Conservation (phyloP, 1,284 basidiomycete species). For the Sanghuangporus baumii region DNA sequence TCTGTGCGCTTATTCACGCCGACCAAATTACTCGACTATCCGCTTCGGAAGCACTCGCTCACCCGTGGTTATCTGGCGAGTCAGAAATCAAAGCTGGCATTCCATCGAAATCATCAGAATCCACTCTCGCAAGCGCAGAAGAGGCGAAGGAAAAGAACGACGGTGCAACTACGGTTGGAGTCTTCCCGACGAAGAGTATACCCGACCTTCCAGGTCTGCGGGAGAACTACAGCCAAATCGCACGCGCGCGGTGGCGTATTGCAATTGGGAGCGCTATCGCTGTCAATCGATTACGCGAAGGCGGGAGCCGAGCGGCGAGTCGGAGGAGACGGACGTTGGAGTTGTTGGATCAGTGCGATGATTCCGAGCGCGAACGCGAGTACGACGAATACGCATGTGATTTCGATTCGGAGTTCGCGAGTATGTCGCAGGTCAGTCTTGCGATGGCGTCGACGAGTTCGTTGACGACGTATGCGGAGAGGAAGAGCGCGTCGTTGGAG, state of each 20-base stretch:
- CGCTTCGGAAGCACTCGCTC: constrained; percentile 6
- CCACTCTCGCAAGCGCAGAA: neutral
- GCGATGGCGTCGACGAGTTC: neutral
- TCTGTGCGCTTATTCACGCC: constrained; percentile 1
- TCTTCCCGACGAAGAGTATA: neutral
- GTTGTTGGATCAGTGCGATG: neutral
- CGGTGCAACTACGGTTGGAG: no score
- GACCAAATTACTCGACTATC: constrained; percentile 2
- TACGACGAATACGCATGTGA: neutral
- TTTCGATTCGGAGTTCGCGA: neutral
- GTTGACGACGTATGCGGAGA: neutral
- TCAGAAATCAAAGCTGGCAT: neutral
- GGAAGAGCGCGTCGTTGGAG: neutral
- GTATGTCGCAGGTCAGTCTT: neutral
- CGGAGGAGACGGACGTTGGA: neutral
- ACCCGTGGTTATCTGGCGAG: constrained; percentile 4
- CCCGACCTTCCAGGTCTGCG: constrained; percentile 45
- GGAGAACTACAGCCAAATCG: constrained; percentile 60
- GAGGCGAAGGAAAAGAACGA: neutral
- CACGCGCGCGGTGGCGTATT: constrained; percentile 60
- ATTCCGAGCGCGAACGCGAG: neutral
- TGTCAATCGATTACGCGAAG: constrained; percentile 39
- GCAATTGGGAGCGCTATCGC: constrained; percentile 63
- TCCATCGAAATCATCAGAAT: neutral
- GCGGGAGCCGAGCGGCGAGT: constrained; percentile 16